Evolutionary conservation across 2,329 filamentous ascomycete genomes (phyloP).

Genomic region (Venturia aucupariae): DNA sequence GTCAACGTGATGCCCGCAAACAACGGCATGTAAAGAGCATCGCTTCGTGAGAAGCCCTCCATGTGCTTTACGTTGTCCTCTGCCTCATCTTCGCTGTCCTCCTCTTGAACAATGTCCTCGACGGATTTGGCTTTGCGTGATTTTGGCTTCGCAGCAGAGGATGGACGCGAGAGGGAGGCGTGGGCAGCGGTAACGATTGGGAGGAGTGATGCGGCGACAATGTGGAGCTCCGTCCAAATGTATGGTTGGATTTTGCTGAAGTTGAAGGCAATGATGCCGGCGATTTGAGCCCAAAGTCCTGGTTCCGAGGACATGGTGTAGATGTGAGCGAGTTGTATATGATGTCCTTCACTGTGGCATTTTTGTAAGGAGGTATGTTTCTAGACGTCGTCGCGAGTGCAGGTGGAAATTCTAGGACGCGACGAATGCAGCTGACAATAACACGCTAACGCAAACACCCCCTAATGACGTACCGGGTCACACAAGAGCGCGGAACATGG

Average conservation of each 20-base stretch:
- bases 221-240: constrained; percentile 50
- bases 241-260: constrained; percentile 31
- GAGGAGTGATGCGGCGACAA: constrained; percentile 61
- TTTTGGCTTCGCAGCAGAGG: constrained; percentile 60
- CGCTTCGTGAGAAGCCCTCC: constrained; percentile 62
- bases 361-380: too few relatives aligned
- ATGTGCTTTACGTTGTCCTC: constrained; percentile 47
- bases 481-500: background rate
- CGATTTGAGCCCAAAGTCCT: constrained; percentile 23
- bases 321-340: background rate
- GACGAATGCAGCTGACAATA: background rate
- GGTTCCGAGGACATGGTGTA: constrained; percentile 13
- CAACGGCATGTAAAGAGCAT: constrained; percentile 78
- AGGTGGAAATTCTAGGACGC: too few relatives aligned
- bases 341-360: background rate
- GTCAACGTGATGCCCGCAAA: constrained; percentile 63
- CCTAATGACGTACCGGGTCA: background rate
- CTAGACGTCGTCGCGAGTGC: too few relatives aligned
- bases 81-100: constrained; percentile 43
- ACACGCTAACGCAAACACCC: background rate
- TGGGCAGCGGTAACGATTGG: constrained; percentile 81
- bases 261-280: constrained; percentile 35
- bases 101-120: constrained; percentile 38
- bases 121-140: constrained; percentile 36
- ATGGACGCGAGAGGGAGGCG: constrained; percentile 73